These are phyloP conservation scores for Candida silvatica DNA, from an alignment of 805 yeast genomes.

Conservation along the genomic window DNA sequence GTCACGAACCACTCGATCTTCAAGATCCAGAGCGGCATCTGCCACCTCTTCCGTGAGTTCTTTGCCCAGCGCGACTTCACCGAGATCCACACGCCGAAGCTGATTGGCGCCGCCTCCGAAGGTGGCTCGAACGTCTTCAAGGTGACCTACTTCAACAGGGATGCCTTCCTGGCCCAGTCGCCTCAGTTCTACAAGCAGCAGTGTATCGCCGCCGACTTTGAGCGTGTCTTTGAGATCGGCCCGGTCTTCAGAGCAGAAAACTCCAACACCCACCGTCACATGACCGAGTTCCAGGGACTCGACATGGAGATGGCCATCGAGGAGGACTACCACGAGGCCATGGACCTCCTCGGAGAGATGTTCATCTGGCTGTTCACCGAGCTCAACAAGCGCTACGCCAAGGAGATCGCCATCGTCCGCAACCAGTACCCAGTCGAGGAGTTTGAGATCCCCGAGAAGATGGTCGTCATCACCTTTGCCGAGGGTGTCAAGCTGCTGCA, in stretches of 20 bases:
- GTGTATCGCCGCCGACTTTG: slow-evolving; percentile 96
- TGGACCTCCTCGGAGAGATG: slow-evolving; percentile 46
- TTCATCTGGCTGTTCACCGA: slow-evolving; percentile 84
- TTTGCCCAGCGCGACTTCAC: slow-evolving; percentile 58
- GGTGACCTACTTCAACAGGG: slow-evolving; percentile 84
- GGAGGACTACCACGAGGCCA: slow-evolving; percentile 94
- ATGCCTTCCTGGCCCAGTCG: slow-evolving; percentile 93
- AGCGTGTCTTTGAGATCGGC: slow-evolving; percentile 90
- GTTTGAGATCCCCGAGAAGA: slow-evolving; percentile 87
- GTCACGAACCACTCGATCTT: slow-evolving; percentile 96
- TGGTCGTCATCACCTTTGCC: slow-evolving; percentile 82
- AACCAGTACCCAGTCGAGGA: slow-evolving; percentile 97
- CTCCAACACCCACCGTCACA: slow-evolving; percentile 97
- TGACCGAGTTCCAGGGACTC: slow-evolving; percentile 97
- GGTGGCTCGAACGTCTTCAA: slow-evolving; percentile 98
- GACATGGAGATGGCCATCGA: slow-evolving; percentile 98
- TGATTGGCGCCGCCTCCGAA: slow-evolving; percentile 92
- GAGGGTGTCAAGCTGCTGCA: slow-evolving; percentile 86
- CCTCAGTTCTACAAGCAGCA: slow-evolving; percentile 98
- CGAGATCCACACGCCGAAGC: slow-evolving; percentile 94
- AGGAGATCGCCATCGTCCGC: slow-evolving; percentile 84
- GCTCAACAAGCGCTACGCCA: slow-evolving; percentile 68
- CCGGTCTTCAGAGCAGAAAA: slow-evolving; percentile 99
- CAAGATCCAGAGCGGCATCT: slow-evolving; percentile 86
- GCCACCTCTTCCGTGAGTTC: slow-evolving; percentile 84